phyloP scores from a whole-genome alignment of 495 filamentous ascomycete genomes.

The Staphylotrichum longicolle region DNA sequence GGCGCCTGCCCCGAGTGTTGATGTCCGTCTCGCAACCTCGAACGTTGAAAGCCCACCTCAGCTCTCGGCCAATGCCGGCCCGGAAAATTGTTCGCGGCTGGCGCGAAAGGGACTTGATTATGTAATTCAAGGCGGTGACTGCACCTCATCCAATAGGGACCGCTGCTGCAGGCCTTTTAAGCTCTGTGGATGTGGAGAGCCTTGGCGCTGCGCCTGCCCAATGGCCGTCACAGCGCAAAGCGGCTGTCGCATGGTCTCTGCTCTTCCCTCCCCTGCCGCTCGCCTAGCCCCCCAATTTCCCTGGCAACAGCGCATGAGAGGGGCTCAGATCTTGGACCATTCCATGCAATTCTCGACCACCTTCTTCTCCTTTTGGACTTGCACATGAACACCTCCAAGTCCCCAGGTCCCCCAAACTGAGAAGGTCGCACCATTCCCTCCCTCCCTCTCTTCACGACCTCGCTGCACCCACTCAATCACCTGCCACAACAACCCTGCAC shows the following conservation, averaged over 20 bases:
- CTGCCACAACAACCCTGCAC: too few species aligned
- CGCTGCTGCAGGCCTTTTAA: conserved; percentile 18
- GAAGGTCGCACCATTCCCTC: background rate
- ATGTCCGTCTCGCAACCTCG: conserved; percentile 5
- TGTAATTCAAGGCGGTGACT: conserved; percentile 23
- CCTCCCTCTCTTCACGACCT: background rate
- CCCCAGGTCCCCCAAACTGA: background rate
- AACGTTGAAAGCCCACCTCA: conserved; percentile 13
- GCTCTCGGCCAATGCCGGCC: conserved; percentile 16
- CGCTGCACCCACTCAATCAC: background rate
- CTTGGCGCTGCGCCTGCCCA: background rate
- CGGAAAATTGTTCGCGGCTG: conserved; percentile 30
- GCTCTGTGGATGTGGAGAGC: background rate
- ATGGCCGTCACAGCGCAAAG: conserved; percentile 19
- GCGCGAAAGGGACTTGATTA: conserved; percentile 18
- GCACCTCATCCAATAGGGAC: conserved; percentile 21
- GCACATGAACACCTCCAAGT: background rate
- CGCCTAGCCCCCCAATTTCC: conserved; percentile 38
- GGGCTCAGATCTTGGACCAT: background rate
- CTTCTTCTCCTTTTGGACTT: background rate
- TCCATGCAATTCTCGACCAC: background rate
- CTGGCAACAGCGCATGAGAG: conserved; percentile 20
- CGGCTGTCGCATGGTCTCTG: conserved; percentile 10
- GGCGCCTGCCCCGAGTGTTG: conserved; percentile 10
- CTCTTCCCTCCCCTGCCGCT: conserved; percentile 16